Base-by-base conservation (phyloP, 257 asterid genomes). In the Ophiorrhiza pumila region DNA sequence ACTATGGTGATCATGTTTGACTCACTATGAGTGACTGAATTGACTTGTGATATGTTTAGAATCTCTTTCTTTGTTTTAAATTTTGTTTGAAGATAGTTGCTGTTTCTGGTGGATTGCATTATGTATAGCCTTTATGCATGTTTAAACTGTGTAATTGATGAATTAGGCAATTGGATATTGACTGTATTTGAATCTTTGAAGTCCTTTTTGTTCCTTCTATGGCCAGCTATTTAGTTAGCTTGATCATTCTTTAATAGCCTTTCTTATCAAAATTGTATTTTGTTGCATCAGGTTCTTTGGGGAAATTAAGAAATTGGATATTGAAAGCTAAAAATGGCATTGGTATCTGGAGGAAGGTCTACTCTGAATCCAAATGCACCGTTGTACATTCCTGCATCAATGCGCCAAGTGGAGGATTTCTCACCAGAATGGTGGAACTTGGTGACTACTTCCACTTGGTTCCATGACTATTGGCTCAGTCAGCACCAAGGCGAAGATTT, bases 341-440 rank as follows among this genome's bases (percentile, higher is more conserved):
- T 93, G 52, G 96, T 91, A n/a, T 85, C 96, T 37, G 93, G 96
- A 46, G 79, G 88, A 76, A 82, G 95, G 75, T 93, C 97, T 13
- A 66, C 85, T 17, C 84, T 91, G 79, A 93, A 91, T 79, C 98
- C 98, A 2, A 86, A 93, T 70, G 98, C 98, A 0, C 96, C 96
- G 0, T 78, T 85, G 76, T 93, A 82, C 52, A 79, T 93, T 61
- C 98, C 98, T 29, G 89, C 96, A 7, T 87, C 84, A 1, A 80
- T 93, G 86, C 88, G 91, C 75, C 91, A 85, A 71, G 98, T 93
- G 77, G 98, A 89, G 86, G 98, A 93, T 58, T 93, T 89, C 84
- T 93, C 98, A 14, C 96, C 94, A 0, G 96, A 91, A 68, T 93
- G 98, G 98, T 93, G 97, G 96, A 79, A 85, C 69, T 85, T 93